Evolutionary conservation across 495 filamentous ascomycete species (phyloP).

Genomic region (Neurospora africana): DNA sequence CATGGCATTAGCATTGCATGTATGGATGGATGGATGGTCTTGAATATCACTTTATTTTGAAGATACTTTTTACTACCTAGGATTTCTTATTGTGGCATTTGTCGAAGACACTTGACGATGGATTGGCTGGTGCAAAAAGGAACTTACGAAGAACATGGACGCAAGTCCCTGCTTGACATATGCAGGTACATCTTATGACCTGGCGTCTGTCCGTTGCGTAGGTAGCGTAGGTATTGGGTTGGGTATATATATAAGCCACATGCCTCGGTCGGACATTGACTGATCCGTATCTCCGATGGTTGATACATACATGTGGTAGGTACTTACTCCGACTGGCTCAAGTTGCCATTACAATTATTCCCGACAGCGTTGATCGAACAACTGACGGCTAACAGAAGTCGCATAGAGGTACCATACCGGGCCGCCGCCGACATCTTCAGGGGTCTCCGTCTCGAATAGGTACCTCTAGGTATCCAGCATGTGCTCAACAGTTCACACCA

Average conservation of each 20-base stretch:
- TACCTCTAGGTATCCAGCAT: too few species aligned
- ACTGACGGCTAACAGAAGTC: background rate
- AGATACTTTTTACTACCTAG: background rate
- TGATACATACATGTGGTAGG: too few species aligned
- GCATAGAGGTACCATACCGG: too few species aligned
- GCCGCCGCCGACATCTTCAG: background rate
- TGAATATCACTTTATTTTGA: background rate
- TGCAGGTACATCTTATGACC: background rate
- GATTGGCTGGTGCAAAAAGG: too few species aligned
- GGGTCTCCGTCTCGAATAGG: background rate
- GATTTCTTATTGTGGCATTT: too few species aligned
- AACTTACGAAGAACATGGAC: background rate
- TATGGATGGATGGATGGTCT: background rate
- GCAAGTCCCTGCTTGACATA: background rate
- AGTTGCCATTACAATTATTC: background rate
- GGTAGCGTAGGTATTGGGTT: too few species aligned
- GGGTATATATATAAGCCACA: background rate
- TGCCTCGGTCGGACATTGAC: background rate
- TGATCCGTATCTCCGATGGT: background rate
- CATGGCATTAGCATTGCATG: background rate
- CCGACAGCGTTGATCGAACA: background rate
- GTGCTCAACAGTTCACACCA: background rate
- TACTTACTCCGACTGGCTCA: background rate
- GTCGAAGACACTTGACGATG: too few species aligned
- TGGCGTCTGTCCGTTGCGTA: background rate